These are phyloP conservation scores for Mortierella claussenii DNA, from an alignment of 192 early-diverging fungal genomes.

Conservation along the genomic window DNA sequence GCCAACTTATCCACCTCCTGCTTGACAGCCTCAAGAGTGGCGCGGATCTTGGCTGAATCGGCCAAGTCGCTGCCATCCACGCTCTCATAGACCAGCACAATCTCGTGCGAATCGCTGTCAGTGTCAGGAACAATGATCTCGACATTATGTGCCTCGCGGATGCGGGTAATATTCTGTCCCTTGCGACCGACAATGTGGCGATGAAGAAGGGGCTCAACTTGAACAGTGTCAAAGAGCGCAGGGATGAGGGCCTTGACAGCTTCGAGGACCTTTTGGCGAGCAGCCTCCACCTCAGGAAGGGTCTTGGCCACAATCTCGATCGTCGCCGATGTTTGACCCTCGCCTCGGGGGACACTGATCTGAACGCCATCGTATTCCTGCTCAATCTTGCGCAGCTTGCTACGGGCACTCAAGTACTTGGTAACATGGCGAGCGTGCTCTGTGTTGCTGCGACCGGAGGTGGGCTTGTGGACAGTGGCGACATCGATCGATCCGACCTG, in stretches of 20 bases:
- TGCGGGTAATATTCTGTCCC: slow-evolving; percentile 69
- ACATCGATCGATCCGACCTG: slow-evolving; percentile 80
- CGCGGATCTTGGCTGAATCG: slow-evolving; percentile 57
- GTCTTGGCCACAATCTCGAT: slow-evolving; percentile 85
- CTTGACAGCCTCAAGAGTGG: slow-evolving; percentile 64
- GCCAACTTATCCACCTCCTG: slow-evolving; percentile 77
- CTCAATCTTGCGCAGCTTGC: slow-evolving; percentile 83
- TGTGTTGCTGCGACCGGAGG: slow-evolving; percentile 57
- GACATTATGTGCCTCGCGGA: slow-evolving; percentile 72
- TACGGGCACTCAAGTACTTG: slow-evolving; percentile 80
- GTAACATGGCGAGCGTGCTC: slow-evolving; percentile 74
- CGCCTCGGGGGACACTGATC: slow-evolving; percentile 65
- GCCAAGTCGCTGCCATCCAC: slow-evolving; percentile 52
- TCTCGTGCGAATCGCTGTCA: slow-evolving; percentile 71
- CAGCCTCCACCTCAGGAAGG: slow-evolving; percentile 68
- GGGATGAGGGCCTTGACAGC: slow-evolving; percentile 66
- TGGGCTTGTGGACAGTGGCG: slow-evolving; percentile 59
- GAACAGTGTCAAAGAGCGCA: slow-evolving; percentile 41
- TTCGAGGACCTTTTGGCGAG: slow-evolving; percentile 63
- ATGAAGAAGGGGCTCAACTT: slow-evolving; percentile 83
- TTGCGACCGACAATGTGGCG: slow-evolving; percentile 72
- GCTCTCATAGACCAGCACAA: slow-evolving; percentile 84
- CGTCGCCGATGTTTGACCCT: slow-evolving; percentile 61
- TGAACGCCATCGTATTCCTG: slow-evolving; percentile 65
- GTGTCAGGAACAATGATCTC: slow-evolving; percentile 84